phyloP scores from a whole-genome alignment of 2,329 filamentous ascomycete genomes.

The Bipolaris oryzae region DNA sequence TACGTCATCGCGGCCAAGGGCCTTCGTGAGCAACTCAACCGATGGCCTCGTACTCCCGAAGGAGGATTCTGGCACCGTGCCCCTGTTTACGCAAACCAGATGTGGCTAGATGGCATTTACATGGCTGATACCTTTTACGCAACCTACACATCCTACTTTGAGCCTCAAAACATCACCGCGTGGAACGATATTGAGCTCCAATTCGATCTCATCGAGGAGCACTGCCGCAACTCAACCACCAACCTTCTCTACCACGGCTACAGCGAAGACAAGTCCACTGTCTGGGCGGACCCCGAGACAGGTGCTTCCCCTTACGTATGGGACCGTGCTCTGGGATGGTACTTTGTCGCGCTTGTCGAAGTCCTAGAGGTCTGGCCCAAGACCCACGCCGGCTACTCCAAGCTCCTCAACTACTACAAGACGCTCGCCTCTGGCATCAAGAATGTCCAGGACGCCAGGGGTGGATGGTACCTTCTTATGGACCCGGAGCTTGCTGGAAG shows the following conservation, averaged over 20 bases:
- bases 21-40: slow-evolving; percentile 55
- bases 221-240: slow-evolving; percentile 42
- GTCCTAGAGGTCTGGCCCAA: slow-evolving; percentile 56
- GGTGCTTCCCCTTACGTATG: slow-evolving; percentile 47
- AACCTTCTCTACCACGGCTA: slow-evolving; percentile 46
- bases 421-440: slow-evolving; percentile 53
- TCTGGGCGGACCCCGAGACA: slow-evolving; percentile 46
- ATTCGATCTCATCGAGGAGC: slow-evolving; percentile 46
- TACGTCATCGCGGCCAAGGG: slow-evolving; percentile 58
- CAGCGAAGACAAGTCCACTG: slow-evolving; percentile 42
- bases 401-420: slow-evolving; percentile 50
- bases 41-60: slow-evolving; percentile 56
- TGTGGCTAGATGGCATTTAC: slow-evolving; percentile 63
- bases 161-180: slow-evolving; percentile 48
- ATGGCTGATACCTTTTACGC: slow-evolving; percentile 51
- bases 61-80: slow-evolving; percentile 63
- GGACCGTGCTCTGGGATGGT: slow-evolving; percentile 49
- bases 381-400: slow-evolving; percentile 44
- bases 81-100: slow-evolving; percentile 58
- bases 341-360: slow-evolving; percentile 53
- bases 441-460: slow-evolving; percentile 51
- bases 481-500: slow-evolving; percentile 52
- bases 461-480: slow-evolving; percentile 66
- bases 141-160: slow-evolving; percentile 48
- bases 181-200: slow-evolving; percentile 52